phyloP scores from a whole-genome alignment of 257 asterid genomes.

The Jaltomata sinuosa region DNA sequence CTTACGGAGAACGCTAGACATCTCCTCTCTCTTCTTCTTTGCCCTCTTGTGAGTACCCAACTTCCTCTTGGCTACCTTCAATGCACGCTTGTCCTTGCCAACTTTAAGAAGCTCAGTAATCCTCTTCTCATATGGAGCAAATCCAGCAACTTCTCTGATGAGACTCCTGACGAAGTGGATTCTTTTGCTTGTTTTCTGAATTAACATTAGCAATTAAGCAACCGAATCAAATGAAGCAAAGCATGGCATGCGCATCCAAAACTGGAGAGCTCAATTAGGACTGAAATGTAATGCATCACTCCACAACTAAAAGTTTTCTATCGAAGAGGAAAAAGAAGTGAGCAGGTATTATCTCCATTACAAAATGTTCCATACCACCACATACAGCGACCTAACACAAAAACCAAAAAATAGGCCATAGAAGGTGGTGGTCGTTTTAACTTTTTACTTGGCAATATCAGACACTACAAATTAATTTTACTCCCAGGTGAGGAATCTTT shows the following conservation, averaged over 20 bases:
- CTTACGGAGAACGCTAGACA: conserved; percentile 63
- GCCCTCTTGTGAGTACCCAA: conserved; percentile 86
- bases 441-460: not conserved
- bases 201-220: not conserved
- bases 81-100: conserved; percentile 68
- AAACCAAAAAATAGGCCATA: not conserved
- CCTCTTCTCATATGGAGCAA: conserved; percentile 76
- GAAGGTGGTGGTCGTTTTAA: not conserved
- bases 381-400: not conserved
- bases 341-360: not conserved
- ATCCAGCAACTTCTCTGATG: conserved; percentile 69
- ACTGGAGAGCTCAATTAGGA: not conserved
- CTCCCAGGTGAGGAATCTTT: not conserved
- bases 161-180: conserved; percentile 55
- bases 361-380: not conserved
- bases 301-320: not conserved
- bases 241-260: not conserved
- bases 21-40: conserved; percentile 80
- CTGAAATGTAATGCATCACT: not conserved
- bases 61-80: conserved; percentile 73
- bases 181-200: conserved; percentile 67
- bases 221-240: not conserved
- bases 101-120: conserved; percentile 73
- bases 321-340: not conserved
- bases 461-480: not conserved